phyloP scores from a whole-genome alignment of 768 basidiomycete species.

The Paxillus involutus region DNA sequence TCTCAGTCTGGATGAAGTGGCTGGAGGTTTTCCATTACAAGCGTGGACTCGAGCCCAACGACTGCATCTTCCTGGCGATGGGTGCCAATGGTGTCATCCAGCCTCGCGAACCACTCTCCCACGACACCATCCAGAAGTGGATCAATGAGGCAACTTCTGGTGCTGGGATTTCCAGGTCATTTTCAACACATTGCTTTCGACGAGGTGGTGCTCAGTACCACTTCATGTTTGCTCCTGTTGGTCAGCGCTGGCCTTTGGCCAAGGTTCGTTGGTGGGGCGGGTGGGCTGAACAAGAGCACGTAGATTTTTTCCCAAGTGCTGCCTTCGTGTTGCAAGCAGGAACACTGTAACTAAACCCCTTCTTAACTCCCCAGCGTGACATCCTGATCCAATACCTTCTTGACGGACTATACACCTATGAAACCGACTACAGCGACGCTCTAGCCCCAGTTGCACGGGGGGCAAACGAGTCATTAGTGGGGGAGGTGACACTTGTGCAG shows the following conservation, averaged over 20 bases:
- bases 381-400: too few species aligned
- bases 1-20: slow-evolving; percentile 20
- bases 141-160: slow-evolving; percentile 24
- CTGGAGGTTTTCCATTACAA: background rate
- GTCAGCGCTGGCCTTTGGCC: slow-evolving; percentile 35
- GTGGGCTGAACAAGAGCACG: slow-evolving; percentile 39
- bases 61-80: slow-evolving; percentile 35
- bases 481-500: too few species aligned
- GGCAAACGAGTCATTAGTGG: too few species aligned
- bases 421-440: too few species aligned
- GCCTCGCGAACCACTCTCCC: slow-evolving; percentile 22
- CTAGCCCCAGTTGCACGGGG: too few species aligned
- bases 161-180: slow-evolving; percentile 6
- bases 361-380: too few species aligned
- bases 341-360: too few species aligned
- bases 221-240: slow-evolving; percentile 34
- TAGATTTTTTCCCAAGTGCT: slow-evolving; percentile 7
- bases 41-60: slow-evolving; percentile 17
- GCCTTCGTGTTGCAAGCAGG: too few species aligned
- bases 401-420: too few species aligned
- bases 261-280: slow-evolving; percentile 43
- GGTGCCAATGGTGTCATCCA: slow-evolving; percentile 26
- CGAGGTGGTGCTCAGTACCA: background rate
- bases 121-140: slow-evolving; percentile 29
- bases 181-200: slow-evolving; percentile 24